These are phyloP conservation scores for Sanghuangporus weigelae DNA, from an alignment of 1,284 basidiomycete genomes.

Conservation along the genomic window DNA sequence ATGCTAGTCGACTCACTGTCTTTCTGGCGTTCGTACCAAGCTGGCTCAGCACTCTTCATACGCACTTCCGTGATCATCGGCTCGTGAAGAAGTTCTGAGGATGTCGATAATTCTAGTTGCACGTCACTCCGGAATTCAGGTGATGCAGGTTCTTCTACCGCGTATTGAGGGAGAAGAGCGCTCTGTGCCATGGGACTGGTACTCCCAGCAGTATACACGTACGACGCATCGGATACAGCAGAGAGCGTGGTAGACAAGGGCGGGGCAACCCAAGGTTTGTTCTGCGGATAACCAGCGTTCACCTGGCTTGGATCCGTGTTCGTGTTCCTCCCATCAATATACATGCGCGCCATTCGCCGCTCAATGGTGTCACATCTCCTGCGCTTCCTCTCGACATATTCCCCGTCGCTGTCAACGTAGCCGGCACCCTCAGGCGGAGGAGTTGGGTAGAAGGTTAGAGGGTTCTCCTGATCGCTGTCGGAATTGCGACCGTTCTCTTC, in stretches of 20 bases:
- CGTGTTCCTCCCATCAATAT: not conserved
- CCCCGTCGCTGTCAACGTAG: not conserved
- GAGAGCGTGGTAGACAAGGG: not conserved
- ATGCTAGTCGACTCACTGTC: constrained; percentile 6
- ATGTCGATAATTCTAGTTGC: not conserved
- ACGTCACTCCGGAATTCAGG: not conserved
- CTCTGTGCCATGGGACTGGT: constrained; percentile 6
- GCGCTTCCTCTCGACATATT: constrained; percentile 5
- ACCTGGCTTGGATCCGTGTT: not conserved
- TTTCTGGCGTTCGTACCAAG: constrained; percentile 19
- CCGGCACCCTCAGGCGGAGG: constrained; percentile 1
- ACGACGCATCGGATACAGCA: constrained; percentile 5
- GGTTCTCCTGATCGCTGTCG: constrained; percentile 4
- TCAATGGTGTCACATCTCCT: constrained; percentile 14
- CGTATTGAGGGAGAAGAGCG: constrained; percentile 3
- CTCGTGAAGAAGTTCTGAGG: not conserved
- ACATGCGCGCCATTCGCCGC: constrained; percentile 15
- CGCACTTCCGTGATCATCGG: constrained; percentile 12
- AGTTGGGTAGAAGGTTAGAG: constrained; percentile 7
- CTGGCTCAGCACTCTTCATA: constrained; percentile 16
- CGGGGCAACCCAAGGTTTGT: not conserved
- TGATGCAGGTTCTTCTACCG: constrained; percentile 16
- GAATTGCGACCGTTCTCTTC: constrained; percentile 5
- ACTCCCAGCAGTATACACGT: constrained; percentile 10
- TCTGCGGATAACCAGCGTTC: not conserved